A percentile compares a stretch with the other conserved stretches of the same genome.
phyloP scores from a whole-genome alignment of 768 basidiomycete genomes.

The Rhizopogon roseolus region DNA sequence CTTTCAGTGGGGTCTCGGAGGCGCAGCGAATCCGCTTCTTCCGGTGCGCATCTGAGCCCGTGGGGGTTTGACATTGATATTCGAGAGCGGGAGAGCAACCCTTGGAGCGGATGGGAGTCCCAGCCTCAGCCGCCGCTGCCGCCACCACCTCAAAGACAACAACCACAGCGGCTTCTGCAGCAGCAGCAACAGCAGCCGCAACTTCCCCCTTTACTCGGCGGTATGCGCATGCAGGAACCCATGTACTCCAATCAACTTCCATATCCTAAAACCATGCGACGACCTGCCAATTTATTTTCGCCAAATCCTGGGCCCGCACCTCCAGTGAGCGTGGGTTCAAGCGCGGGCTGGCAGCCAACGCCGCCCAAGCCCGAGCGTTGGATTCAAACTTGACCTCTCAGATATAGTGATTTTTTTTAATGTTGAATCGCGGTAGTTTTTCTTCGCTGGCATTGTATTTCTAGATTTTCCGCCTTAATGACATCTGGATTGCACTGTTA shows the following conservation, averaged over 20 bases:
- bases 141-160: constrained; percentile 25
- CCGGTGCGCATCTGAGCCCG: constrained; percentile 15
- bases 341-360: constrained; percentile 2
- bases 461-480: constrained; percentile 1
- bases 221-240: constrained; percentile 46
- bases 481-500: background rate
- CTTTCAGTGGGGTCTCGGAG: constrained; percentile 16
- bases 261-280: constrained; percentile 27
- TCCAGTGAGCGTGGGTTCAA: constrained; percentile 27
- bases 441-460: background rate
- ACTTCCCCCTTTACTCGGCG: constrained; percentile 34
- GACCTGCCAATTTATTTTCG: constrained; percentile 51
- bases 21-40: constrained; percentile 23
- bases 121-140: constrained; percentile 12
- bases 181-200: constrained; percentile 10
- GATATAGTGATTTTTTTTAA: background rate
- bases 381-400: background rate
- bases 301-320: constrained; percentile 28
- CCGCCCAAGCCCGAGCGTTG: background rate
- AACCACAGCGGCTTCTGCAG: constrained; percentile 15
- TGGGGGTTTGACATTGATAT: constrained; percentile 28
- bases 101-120: constrained; percentile 24
- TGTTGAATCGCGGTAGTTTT: background rate
- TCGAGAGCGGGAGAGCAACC: constrained; percentile 12
- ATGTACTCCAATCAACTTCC: background rate